Evolutionary conservation across 2,329 filamentous ascomycete species (phyloP).

Genomic region (Chalaropsis ovoidea): DNA sequence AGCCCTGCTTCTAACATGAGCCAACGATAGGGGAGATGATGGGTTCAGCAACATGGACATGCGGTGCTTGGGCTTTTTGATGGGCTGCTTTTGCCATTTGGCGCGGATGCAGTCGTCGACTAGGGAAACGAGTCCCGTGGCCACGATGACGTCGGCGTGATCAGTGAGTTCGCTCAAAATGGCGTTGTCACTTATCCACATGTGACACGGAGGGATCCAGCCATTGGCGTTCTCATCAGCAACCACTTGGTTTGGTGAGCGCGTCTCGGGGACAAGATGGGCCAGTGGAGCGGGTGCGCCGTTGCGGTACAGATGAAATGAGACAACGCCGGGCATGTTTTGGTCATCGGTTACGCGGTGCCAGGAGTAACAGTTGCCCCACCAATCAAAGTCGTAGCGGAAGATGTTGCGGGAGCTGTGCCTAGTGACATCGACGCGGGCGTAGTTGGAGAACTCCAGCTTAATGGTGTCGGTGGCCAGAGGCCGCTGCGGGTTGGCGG

Average conservation of each 20-base stretch:
- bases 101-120: slow-evolving; percentile 86
- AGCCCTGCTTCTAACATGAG: neutral
- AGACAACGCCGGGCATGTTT: slow-evolving; percentile 54
- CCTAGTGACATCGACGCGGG: slow-evolving; percentile 72
- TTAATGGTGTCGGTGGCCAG: slow-evolving; percentile 67
- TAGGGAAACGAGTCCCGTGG: slow-evolving; percentile 78
- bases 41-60: slow-evolving; percentile 27
- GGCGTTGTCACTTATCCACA: slow-evolving; percentile 74
- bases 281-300: slow-evolving; percentile 57
- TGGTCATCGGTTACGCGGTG: slow-evolving; percentile 61
- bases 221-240: slow-evolving; percentile 70
- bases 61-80: slow-evolving; percentile 29
- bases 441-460: slow-evolving; percentile 95
- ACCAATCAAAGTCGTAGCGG: slow-evolving; percentile 87
- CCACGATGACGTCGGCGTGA: slow-evolving; percentile 78
- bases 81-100: slow-evolving; percentile 46
- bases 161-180: slow-evolving; percentile 63
- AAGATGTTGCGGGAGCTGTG: slow-evolving; percentile 54
- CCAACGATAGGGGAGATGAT: neutral
- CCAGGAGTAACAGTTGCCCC: slow-evolving; percentile 81
- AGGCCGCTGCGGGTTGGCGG: slow-evolving; percentile 30
- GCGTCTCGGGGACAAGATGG: slow-evolving; percentile 71
- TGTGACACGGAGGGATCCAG: slow-evolving; percentile 81
- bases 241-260: slow-evolving; percentile 58
- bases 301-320: slow-evolving; percentile 68